Evolutionary conservation across 352 stramenopile genomes (phyloP).

Genomic region (Pseudoperonospora humuli): DNA sequence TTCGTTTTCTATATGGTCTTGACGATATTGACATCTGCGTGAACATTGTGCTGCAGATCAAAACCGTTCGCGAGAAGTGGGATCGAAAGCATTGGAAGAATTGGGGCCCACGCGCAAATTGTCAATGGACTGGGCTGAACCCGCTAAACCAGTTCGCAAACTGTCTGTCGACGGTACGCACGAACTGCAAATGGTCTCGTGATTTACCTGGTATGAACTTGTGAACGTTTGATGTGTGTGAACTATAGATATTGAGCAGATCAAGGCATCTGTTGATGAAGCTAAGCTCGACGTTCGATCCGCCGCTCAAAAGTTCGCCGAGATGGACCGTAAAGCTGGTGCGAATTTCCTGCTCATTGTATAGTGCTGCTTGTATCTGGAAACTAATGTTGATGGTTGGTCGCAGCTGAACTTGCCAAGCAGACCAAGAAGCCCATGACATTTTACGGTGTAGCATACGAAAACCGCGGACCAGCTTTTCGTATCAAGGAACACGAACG

Average conservation of each 20-base stretch:
- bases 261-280: conserved; percentile 48
- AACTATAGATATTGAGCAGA: conserved; percentile 40
- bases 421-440: conserved; percentile 31
- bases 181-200: background rate
- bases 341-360: conserved; percentile 2
- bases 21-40: background rate
- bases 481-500: conserved; percentile 25
- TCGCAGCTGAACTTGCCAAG: conserved; percentile 26
- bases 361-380: background rate
- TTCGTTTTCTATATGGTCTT: background rate
- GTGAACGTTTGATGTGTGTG: background rate
- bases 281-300: conserved; percentile 43
- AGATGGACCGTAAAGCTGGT: conserved; percentile 61
- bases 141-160: conserved; percentile 26
- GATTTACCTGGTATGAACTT: background rate
- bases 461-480: conserved; percentile 14
- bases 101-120: conserved; percentile 27
- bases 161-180: conserved; percentile 30
- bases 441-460: conserved; percentile 27
- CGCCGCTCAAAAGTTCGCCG: conserved; percentile 50
- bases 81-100: conserved; percentile 31
- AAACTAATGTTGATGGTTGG: conserved; percentile 2
- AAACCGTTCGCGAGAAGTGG: conserved; percentile 21
- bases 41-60: conserved; percentile 13
- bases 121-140: conserved; percentile 34